phyloP scores from a whole-genome alignment of 768 basidiomycete species.

The Hypsizygus marmoreus region DNA sequence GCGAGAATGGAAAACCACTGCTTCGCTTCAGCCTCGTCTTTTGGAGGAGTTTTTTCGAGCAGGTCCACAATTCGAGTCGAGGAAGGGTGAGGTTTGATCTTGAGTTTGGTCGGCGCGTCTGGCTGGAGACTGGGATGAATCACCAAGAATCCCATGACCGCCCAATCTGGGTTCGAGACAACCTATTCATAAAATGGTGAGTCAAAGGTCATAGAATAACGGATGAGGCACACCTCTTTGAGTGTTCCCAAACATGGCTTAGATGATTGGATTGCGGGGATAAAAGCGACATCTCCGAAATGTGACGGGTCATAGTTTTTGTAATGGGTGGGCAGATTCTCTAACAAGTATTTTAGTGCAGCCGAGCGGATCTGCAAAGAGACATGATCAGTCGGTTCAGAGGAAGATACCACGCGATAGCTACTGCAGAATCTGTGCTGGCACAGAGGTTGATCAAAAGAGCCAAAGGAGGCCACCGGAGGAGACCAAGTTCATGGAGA shows the following conservation, averaged over 20 bases:
- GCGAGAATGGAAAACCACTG: conserved; percentile 73
- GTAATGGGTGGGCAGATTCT: conserved; percentile 68
- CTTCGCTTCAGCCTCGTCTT: conserved; percentile 52
- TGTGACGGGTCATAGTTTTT: conserved; percentile 54
- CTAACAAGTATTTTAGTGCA: conserved; percentile 82
- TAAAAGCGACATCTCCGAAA: conserved; percentile 66
- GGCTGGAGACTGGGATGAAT: conserved; percentile 53
- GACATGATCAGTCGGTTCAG: background rate
- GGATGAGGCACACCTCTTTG: conserved; percentile 51
- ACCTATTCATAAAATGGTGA: conserved; percentile 46
- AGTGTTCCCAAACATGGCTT: conserved; percentile 60
- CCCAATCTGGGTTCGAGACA: conserved; percentile 67
- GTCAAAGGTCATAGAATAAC: background rate
- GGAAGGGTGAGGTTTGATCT: conserved; percentile 71
- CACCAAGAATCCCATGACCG: conserved; percentile 74
- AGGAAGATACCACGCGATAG: background rate
- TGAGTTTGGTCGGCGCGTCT: conserved; percentile 62
- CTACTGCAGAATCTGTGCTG: conserved; percentile 44
- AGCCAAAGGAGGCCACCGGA: conserved; percentile 66
- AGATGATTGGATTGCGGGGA: conserved; percentile 67
- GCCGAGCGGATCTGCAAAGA: conserved; percentile 41
- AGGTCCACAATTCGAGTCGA: conserved; percentile 57
- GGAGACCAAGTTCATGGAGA: conserved; percentile 70
- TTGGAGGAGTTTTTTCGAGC: conserved; percentile 62
- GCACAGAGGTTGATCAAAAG: conserved; percentile 72